Evolutionary conservation across 495 filamentous ascomycete species (phyloP).

Genomic region (Chaetomium fimeti): DNA sequence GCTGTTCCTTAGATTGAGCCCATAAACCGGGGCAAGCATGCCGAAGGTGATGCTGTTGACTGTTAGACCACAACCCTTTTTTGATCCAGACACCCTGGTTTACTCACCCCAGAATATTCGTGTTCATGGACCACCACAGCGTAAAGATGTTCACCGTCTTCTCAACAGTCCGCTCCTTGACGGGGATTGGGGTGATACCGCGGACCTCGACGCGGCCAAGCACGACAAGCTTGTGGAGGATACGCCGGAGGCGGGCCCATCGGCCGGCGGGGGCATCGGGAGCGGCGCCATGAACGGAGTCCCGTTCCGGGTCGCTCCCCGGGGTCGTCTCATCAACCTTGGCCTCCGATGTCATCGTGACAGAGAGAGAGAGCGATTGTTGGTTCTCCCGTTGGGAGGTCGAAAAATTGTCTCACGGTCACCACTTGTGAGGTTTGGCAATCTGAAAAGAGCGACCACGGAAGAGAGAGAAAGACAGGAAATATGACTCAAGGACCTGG

Average conservation of each 20-base stretch:
- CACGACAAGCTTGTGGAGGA: slow-evolving; percentile 9
- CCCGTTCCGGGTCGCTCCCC: slow-evolving; percentile 4
- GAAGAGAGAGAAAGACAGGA: background rate
- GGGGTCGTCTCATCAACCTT: background rate
- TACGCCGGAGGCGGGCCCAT: background rate
- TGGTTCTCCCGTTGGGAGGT: background rate
- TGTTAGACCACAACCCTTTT: background rate
- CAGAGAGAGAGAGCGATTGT: background rate
- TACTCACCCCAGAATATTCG: slow-evolving; percentile 46
- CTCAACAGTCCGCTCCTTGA: slow-evolving; percentile 51
- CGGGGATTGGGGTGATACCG: slow-evolving; percentile 52
- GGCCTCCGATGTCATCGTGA: slow-evolving; percentile 12
- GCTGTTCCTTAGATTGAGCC: slow-evolving; percentile 48
- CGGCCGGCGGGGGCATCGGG: slow-evolving; percentile 5
- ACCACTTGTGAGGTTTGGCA: background rate
- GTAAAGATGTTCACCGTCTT: slow-evolving; percentile 50
- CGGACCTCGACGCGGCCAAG: slow-evolving; percentile 44
- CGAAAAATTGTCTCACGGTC: background rate
- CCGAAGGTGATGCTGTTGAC: slow-evolving; percentile 52
- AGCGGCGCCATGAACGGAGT: background rate
- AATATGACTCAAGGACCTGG: no score
- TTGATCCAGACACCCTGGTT: background rate
- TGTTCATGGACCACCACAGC: slow-evolving; percentile 47
- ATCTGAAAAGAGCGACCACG: background rate
- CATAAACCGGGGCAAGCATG: slow-evolving; percentile 54